Percentiles rank a stretch among this genome's conserved stretches.
Conservation (phyloP, 1,139 yeast species). For the Geotrichum klebahnii region DNA sequence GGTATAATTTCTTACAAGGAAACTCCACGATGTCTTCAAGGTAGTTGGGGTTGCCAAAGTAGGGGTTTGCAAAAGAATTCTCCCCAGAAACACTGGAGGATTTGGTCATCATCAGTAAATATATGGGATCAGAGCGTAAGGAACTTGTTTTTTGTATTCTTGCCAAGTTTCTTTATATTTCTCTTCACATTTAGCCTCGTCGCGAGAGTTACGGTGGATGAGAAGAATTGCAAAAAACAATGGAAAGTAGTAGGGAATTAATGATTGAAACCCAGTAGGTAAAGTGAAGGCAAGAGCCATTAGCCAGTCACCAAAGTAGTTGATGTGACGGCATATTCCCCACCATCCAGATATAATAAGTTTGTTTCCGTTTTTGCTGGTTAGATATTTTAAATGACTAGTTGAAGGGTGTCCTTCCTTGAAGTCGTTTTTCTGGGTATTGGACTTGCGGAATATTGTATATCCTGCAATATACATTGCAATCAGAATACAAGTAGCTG, state of each 20-base stretch:
- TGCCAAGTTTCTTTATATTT: slow-evolving; percentile 87
- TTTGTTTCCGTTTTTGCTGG: slow-evolving; percentile 75
- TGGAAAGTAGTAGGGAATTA: slow-evolving; percentile 82
- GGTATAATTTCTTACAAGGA: background rate
- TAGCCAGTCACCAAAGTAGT: slow-evolving; percentile 93
- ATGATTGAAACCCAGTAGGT: slow-evolving; percentile 77
- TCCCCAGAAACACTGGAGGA: background rate
- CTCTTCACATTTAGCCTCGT: slow-evolving; percentile 80
- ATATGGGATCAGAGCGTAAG: slow-evolving; percentile 85
- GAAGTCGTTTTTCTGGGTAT: slow-evolving; percentile 79
- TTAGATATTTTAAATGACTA: slow-evolving; percentile 58
- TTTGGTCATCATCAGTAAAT: slow-evolving; percentile 49
- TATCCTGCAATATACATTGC: slow-evolving; percentile 57
- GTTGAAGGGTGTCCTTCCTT: slow-evolving; percentile 68
- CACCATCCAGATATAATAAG: slow-evolving; percentile 93
- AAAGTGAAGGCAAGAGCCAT: slow-evolving; percentile 91
- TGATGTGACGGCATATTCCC: slow-evolving; percentile 87
- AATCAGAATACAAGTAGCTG: slow-evolving; percentile 40
- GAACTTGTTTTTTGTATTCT: slow-evolving; percentile 72
- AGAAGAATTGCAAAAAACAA: slow-evolving; percentile 75
- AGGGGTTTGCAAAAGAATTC: background rate
- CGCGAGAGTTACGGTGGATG: slow-evolving; percentile 83
- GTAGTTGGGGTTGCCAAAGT: background rate
- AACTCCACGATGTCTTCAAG: no score
- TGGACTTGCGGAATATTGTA: slow-evolving; percentile 77